Conservation (phyloP, 2,329 filamentous ascomycete species). For the Macrophomina pseudophaseolina region DNA sequence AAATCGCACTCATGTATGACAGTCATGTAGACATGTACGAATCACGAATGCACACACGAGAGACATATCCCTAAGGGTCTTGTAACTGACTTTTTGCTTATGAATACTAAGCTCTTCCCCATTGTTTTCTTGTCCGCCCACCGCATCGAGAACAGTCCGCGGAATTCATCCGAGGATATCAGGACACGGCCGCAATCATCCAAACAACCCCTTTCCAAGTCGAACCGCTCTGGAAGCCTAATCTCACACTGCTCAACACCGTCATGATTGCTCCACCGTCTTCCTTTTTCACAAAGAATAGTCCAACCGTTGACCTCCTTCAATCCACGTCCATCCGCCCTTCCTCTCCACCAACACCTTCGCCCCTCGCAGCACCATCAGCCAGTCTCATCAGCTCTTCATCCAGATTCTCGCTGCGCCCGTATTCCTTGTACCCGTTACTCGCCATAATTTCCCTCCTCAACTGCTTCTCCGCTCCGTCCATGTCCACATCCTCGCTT, state of each 20-base stretch:
- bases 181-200: not conserved
- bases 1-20: too few species aligned
- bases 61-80: too few species aligned
- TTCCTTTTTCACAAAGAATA: too few species aligned
- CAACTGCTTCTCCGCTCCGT: not conserved
- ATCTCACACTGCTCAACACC: not conserved
- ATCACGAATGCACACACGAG: too few species aligned
- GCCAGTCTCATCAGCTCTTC: constrained; percentile 11
- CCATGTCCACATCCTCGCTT: not conserved
- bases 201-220: not conserved
- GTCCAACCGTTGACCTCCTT: not conserved
- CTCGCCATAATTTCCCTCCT: not conserved
- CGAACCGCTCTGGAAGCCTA: not conserved
- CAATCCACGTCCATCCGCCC: not conserved
- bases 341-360: not conserved
- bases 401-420: not conserved
- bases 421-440: not conserved
- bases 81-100: too few species aligned
- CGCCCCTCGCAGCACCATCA: constrained; percentile 4
- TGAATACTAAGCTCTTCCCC: too few species aligned
- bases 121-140: too few species aligned
- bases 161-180: not conserved
- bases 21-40: too few species aligned
- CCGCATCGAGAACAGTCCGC: too few species aligned
- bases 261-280: not conserved